Conservation (phyloP, 768 basidiomycete species). For the Saitozyma podzolica region DNA sequence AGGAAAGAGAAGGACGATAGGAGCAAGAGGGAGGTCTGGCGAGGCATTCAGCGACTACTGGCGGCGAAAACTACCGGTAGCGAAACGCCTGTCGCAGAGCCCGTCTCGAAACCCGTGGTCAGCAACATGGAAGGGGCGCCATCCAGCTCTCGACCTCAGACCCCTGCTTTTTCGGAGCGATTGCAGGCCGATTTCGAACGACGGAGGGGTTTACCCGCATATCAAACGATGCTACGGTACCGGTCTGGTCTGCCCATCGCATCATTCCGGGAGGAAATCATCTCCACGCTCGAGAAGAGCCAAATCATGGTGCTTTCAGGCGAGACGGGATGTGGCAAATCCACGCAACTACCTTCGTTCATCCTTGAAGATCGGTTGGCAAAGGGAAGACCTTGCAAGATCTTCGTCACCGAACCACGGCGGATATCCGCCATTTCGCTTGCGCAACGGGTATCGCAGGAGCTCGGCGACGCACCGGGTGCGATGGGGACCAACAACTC, state of each 20-base stretch:
- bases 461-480: conserved; percentile 78
- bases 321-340: conserved; percentile 87
- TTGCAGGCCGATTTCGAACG: conserved; percentile 63
- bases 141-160: too few relatives aligned
- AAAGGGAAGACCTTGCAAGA: conserved; percentile 77
- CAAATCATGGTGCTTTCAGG: conserved; percentile 87
- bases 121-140: neutral
- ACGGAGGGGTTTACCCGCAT: conserved; percentile 65
- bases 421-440: conserved; percentile 95
- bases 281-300: conserved; percentile 66
- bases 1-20: conserved; percentile 65
- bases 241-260: conserved; percentile 84
- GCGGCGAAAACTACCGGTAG: neutral
- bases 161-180: conserved; percentile 55
- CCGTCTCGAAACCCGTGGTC: neutral
- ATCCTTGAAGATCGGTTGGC: conserved; percentile 86
- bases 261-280: conserved; percentile 70
- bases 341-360: conserved; percentile 91
- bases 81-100: neutral
- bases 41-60: conserved; percentile 57
- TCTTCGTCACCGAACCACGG: conserved; percentile 92
- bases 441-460: conserved; percentile 88
- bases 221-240: conserved; percentile 84
- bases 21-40: conserved; percentile 71
- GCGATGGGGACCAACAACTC: conserved; percentile 73